Evolutionary conservation across 139 green algal species (phyloP), one percentile per base, ranked within the genome.

Genomic region (Chlorella sp.): DNA sequence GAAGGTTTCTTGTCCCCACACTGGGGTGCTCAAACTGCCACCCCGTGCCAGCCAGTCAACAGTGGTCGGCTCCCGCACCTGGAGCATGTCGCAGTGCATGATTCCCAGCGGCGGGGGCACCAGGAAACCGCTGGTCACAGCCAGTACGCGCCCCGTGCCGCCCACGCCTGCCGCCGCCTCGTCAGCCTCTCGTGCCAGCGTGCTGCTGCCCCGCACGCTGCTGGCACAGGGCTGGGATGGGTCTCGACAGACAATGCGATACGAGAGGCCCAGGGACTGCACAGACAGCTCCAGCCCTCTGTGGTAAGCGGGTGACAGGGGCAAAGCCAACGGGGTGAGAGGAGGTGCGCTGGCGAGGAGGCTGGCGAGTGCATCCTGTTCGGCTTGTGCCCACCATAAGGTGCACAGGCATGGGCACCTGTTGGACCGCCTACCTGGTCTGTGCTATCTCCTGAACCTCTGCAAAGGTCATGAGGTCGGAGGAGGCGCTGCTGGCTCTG

Each of bases 41-140:
- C 48, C 9, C 48, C 9, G 48, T 57, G 48, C 48, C 48, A 57
- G 48, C 48, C 9, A 57, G 48, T 57, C 48, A 16, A 9, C 48
- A 57, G n/a, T n/a, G n/a, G n/a, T n/a, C n/a, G n/a, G n/a, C 9
- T 57, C 48, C 34, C 37, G 1, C 4, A 87, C 83, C 80, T 96
- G 94, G 61, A 98, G 91, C 2, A 89, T 97, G 88, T 98, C 96
- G 75, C 96, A 97, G 82, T 98, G 96, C 94, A 97, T 95, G 39
- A 98, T 89, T 0, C 92, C 80, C 39, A 96, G 86, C 24, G 68
- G 88, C 26, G 94, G 92, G 18, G 95, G 92, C 36, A 94, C 88
- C 32, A 95, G 90, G 89, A 97, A 97, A 39, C 96, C 96, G 21
- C 39, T 92, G 22, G 94, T 97, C 0, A 93, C 89, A 0, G 91